A percentile compares a stretch with the other conserved stretches of the same genome.
Evolutionary conservation across 192 early-diverging fungal species (phyloP).

Genomic region (Linnemannia elongata): DNA sequence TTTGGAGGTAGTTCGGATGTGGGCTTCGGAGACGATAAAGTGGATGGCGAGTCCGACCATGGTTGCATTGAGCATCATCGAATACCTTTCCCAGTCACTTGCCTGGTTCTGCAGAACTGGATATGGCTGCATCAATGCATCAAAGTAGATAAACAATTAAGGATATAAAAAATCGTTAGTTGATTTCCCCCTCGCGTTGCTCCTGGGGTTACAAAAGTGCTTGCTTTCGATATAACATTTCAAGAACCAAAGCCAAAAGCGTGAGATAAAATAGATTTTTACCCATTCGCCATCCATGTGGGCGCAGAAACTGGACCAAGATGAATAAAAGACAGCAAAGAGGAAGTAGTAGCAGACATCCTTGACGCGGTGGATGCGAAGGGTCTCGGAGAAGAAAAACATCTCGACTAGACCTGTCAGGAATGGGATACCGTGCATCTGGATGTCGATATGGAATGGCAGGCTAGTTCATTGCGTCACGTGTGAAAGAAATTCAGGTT

Average conservation of each 20-base stretch:
- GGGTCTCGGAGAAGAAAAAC: slow-evolving; percentile 29
- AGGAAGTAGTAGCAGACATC: neutral
- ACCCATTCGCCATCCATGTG: slow-evolving; percentile 47
- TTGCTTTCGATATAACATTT: neutral
- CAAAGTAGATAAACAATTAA: neutral
- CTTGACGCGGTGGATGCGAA: slow-evolving; percentile 4
- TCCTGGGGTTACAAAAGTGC: neutral
- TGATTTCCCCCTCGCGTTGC: too few species aligned
- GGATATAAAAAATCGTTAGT: too few species aligned
- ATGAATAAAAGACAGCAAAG: slow-evolving; percentile 19
- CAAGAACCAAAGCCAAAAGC: neutral
- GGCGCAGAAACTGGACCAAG: slow-evolving; percentile 42
- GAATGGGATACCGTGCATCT: slow-evolving; percentile 46
- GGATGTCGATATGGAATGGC: slow-evolving; percentile 41
- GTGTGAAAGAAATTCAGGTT: neutral
- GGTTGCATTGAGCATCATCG: neutral
- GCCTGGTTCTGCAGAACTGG: slow-evolving; percentile 29
- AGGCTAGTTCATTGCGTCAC: slow-evolving; percentile 9
- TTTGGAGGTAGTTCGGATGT: slow-evolving; percentile 17
- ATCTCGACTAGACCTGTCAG: slow-evolving; percentile 24
- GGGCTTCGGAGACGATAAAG: slow-evolving; percentile 18
- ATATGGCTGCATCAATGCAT: slow-evolving; percentile 23
- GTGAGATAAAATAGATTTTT: neutral
- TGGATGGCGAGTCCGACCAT: neutral
- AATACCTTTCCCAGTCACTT: slow-evolving; percentile 24